A percentile compares a stretch with the other conserved stretches of the same genome.
These are phyloP conservation scores for Colletotrichum caudatum DNA, from an alignment of 2,329 filamentous ascomycete species.

Conservation along the genomic window DNA sequence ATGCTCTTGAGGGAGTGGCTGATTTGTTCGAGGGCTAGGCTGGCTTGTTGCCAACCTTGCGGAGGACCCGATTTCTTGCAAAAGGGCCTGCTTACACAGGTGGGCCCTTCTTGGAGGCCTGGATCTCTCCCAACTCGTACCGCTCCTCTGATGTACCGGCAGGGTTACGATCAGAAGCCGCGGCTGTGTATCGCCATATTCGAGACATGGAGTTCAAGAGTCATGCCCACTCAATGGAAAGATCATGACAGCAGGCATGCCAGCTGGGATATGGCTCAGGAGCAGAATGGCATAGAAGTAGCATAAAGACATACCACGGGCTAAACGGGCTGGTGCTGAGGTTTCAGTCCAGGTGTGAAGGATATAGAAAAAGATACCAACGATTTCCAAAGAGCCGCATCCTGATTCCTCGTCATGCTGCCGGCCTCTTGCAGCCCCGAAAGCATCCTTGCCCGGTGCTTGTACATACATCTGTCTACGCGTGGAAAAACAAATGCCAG, in stretches of 20 bases:
- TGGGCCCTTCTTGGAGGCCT: background rate
- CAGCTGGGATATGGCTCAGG: background rate
- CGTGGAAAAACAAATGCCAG: background rate
- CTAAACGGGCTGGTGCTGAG: background rate
- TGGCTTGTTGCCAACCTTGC: background rate
- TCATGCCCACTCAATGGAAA: background rate
- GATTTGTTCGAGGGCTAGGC: constrained; percentile 60
- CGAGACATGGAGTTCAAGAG: background rate
- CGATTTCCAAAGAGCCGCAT: background rate
- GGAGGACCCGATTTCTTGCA: background rate
- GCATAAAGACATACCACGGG: constrained; percentile 15
- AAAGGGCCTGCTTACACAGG: background rate
- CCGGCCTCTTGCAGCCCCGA: background rate
- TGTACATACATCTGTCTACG: too few relatives aligned
- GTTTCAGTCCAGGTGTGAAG: background rate
- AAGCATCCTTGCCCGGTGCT: background rate
- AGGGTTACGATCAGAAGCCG: too few relatives aligned
- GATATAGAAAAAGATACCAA: constrained; percentile 32
- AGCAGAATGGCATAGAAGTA: background rate
- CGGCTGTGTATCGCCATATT: background rate
- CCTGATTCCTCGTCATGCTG: background rate
- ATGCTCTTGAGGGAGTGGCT: constrained; percentile 67
- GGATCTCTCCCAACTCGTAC: background rate
- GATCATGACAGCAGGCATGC: background rate
- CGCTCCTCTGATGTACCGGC: background rate